Conservation (phyloP, 2,329 filamentous ascomycete species). For the Pezicula rhizophila region DNA sequence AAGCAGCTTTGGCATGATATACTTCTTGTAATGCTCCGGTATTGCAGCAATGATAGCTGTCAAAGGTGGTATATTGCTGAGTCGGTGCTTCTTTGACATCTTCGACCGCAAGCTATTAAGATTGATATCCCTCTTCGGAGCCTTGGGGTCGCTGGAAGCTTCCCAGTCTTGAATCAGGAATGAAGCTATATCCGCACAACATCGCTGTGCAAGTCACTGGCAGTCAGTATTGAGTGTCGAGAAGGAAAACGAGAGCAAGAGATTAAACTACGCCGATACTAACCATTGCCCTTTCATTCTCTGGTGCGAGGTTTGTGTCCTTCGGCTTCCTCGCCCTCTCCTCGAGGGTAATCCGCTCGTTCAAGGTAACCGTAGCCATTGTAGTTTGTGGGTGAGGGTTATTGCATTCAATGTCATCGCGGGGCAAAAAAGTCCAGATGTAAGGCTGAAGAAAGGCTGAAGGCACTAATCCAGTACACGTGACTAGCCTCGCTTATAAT, state of each 20-base stretch:
- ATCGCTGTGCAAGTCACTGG: conserved; percentile 39
- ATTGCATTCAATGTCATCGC: too few relatives aligned
- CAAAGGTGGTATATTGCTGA: conserved; percentile 81
- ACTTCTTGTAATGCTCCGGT: conserved; percentile 99
- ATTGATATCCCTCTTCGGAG: conserved; percentile 80
- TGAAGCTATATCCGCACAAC: conserved; percentile 92
- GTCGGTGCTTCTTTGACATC: conserved; percentile 85
- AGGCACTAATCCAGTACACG: too few relatives aligned
- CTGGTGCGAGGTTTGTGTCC: conserved; percentile 71
- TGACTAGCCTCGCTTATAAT: too few relatives aligned
- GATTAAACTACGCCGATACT: too few relatives aligned
- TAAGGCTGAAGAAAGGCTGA: too few relatives aligned
- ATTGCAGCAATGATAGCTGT: conserved; percentile 97
- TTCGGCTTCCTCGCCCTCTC: conserved; percentile 54
- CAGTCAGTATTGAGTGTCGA: too few relatives aligned
- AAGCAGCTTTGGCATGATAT: conserved; percentile 91
- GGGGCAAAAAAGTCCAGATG: too few relatives aligned
- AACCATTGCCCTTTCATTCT: conserved; percentile 83
- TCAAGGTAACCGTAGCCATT: conserved; percentile 59
- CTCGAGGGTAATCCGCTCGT: conserved; percentile 39
- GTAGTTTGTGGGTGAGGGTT: background rate
- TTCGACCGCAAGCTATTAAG: conserved; percentile 82
- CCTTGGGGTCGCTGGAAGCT: conserved; percentile 64
- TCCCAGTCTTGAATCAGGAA: conserved; percentile 93
- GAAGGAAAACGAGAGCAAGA: too few relatives aligned